A percentile compares a stretch with the other conserved stretches of the same genome.
These are phyloP conservation scores for Pseudogymnoascus sp. DNA, from an alignment of 2,329 filamentous ascomycete species.

Conservation along the genomic window DNA sequence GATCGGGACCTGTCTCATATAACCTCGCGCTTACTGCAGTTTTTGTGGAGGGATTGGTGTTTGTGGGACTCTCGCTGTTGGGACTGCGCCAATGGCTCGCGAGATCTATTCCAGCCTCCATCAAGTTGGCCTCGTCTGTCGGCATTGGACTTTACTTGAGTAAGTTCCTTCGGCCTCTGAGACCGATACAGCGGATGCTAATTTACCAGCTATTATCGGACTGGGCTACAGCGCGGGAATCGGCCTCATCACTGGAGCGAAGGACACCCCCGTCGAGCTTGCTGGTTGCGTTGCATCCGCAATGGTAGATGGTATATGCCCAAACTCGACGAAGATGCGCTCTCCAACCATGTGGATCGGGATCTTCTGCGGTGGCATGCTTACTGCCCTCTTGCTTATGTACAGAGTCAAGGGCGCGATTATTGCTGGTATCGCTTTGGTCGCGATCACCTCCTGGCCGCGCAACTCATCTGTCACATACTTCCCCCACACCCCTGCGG, in stretches of 20 bases:
- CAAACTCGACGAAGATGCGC: slow-evolving; percentile 65
- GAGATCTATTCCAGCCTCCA: slow-evolving; percentile 71
- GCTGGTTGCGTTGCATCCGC: slow-evolving; percentile 45
- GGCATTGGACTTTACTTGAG: slow-evolving; percentile 75
- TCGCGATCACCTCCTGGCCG: slow-evolving; percentile 86
- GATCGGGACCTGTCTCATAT: slow-evolving; percentile 67
- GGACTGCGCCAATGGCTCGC: slow-evolving; percentile 86
- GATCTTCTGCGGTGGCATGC: slow-evolving; percentile 76
- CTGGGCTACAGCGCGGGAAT: slow-evolving; percentile 78
- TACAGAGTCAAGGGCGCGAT: slow-evolving; percentile 84
- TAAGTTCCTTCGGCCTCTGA: slow-evolving; percentile 25
- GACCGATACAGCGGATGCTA: background rate
- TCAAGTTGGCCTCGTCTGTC: slow-evolving; percentile 80
- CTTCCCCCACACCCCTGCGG: slow-evolving; percentile 66
- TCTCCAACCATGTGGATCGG: slow-evolving; percentile 81
- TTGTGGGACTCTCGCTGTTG: slow-evolving; percentile 70
- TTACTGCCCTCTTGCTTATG: slow-evolving; percentile 75
- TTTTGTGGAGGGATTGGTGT: slow-evolving; percentile 83
- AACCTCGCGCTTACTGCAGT: slow-evolving; percentile 74
- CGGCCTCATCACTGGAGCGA: slow-evolving; percentile 66
- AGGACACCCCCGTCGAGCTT: slow-evolving; percentile 62
- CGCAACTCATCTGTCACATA: slow-evolving; percentile 69
- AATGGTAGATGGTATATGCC: slow-evolving; percentile 49
- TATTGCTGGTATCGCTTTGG: slow-evolving; percentile 73
- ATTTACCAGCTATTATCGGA: slow-evolving; percentile 52